phyloP scores from a whole-genome alignment of 164 flowering plant species.

The Pachysandra terminalis region DNA sequence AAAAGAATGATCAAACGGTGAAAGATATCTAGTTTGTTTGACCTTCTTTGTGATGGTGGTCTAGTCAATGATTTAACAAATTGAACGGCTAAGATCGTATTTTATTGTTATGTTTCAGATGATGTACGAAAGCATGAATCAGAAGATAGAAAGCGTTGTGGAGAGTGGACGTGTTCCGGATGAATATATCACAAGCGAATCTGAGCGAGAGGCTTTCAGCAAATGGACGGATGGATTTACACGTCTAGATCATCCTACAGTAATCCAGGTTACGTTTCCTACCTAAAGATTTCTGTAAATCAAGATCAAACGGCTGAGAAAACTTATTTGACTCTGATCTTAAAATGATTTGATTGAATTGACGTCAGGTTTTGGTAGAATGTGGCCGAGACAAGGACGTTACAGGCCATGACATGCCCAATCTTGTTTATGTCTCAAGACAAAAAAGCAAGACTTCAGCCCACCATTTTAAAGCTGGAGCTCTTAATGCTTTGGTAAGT shows the following conservation, averaged over 20 bases:
- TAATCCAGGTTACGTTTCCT: constrained; percentile 25
- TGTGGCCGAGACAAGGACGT: constrained; percentile 41
- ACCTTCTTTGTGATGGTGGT: too few relatives aligned
- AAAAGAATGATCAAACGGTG: too few relatives aligned
- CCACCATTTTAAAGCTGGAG: constrained; percentile 90
- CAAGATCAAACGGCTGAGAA: too few relatives aligned
- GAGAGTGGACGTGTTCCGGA: constrained; percentile 21
- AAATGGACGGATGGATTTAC: constrained; percentile 35
- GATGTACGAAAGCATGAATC: constrained; percentile 34
- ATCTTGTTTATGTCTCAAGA: constrained; percentile 69
- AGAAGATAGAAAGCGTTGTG: constrained; percentile 25
- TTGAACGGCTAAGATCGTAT: too few relatives aligned
- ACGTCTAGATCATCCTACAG: constrained; percentile 34
- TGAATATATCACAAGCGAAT: constrained; percentile 20
- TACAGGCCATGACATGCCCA: constrained; percentile 50
- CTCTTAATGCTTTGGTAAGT: constrained; percentile 78
- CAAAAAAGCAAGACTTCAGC: constrained; percentile 49
- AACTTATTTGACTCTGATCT: too few relatives aligned
- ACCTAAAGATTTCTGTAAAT: neutral
- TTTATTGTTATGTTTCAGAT: constrained; percentile 10
- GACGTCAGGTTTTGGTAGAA: constrained; percentile 54
- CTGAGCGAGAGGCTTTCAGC: constrained; percentile 21
- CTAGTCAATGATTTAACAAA: too few relatives aligned
- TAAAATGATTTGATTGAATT: too few relatives aligned
- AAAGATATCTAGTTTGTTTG: too few relatives aligned